Base-by-base conservation (phyloP, 305 asterid genomes). In the Nicotiana rustica region DNA sequence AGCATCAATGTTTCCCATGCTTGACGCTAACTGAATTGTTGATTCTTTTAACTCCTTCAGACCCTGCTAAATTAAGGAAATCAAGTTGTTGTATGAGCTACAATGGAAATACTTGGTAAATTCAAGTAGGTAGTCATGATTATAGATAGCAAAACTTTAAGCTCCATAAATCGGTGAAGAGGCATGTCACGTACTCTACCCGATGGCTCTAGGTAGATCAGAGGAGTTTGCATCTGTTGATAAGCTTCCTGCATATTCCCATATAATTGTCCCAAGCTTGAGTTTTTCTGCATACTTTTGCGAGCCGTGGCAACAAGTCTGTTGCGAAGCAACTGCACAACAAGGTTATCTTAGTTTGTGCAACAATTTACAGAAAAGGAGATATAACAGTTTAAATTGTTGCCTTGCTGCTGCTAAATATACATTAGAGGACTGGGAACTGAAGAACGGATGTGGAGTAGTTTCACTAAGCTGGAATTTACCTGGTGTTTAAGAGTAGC, bases 401-500 rank as follows among this genome's bases (percentile, higher is more conserved):
- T 13, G 21, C 56, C 52, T 25, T 66, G 15, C 47, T 64, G 73
- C 60, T 18, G 57, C 17, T 35, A 76, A 44, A 47, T 47, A 9
- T 8, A 47, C 55, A 9, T 47, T 1, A 47, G 55, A 47, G 55
- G 55, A 47, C 13, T 47, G 55, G 55, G 10, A 47, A 47, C 55
- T 47, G 55, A 70, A 70, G 55, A 70, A 44, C 64, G 7, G 1
- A 70, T 70, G 60, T 3, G 38, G 13, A 44, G 25, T 60, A 36
- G 5, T 65, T 65, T 21, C 29, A 55, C 78, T 59, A 15, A 79
- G 49, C 25, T 14, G 41, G 73, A 82, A 47, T 65, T 67, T 13
- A 95, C 98, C 95, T 95, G 98, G 88, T 95, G 98, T 81, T 95
- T 95, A 67, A 95, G 98, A 84, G 98, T 95, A 47, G 98, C 98